A percentile compares a stretch with the other conserved stretches of the same genome.
These are phyloP conservation scores for Cladorrhinum sp. DNA, from an alignment of 2,329 filamentous ascomycete genomes.

Conservation along the genomic window DNA sequence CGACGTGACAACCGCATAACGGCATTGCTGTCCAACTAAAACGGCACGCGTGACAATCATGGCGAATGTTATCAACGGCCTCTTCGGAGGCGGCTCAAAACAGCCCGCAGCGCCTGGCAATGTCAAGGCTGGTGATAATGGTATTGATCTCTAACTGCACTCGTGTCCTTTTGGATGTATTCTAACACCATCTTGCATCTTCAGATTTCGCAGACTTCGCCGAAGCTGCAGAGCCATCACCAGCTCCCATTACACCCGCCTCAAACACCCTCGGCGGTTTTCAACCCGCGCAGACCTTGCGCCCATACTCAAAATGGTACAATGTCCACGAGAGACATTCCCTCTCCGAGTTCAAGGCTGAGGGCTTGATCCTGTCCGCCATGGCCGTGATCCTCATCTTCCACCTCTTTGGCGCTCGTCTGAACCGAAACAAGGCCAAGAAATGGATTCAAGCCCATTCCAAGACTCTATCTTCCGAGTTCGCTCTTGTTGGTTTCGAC, in stretches of 20 bases:
- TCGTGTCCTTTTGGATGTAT: neutral
- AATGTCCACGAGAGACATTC: constrained; percentile 89
- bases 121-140: constrained; percentile 3
- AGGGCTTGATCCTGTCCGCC: constrained; percentile 76
- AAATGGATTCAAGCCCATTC: constrained; percentile 76
- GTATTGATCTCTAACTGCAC: neutral
- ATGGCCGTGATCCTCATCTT: constrained; percentile 72
- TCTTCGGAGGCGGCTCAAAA: constrained; percentile 4
- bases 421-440: constrained; percentile 77
- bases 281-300: constrained; percentile 45
- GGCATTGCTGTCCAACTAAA: neutral
- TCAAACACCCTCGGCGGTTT: constrained; percentile 46
- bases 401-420: constrained; percentile 75
- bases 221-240: constrained; percentile 66
- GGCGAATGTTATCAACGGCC: constrained; percentile 1
- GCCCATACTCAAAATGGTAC: constrained; percentile 93
- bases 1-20: neutral
- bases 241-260: constrained; percentile 46
- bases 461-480: constrained; percentile 72
- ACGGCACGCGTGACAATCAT: neutral
- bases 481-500: constrained; percentile 79
- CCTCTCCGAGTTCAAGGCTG: constrained; percentile 78
- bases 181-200: neutral
- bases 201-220: constrained; percentile 94
- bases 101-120: neutral